Evolutionary conservation across 139 green algal species (phyloP).

Genomic region (Choricystis sp.): DNA sequence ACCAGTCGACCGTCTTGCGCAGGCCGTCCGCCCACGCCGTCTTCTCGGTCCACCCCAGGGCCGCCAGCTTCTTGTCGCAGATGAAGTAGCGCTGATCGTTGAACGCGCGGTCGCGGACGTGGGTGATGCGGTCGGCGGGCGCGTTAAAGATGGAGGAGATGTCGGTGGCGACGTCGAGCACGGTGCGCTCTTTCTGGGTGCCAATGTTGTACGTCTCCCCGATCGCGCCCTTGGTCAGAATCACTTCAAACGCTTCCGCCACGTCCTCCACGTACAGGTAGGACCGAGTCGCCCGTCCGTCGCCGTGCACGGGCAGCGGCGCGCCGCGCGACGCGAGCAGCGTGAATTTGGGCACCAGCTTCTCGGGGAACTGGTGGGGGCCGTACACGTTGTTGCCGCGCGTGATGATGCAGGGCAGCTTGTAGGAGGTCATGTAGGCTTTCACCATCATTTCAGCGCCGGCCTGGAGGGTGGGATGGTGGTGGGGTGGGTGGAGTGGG

Average conservation of each 20-base stretch:
- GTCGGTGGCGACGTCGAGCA: constrained; percentile 66
- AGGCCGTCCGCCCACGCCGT: constrained; percentile 84
- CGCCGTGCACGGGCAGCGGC: constrained; percentile 53
- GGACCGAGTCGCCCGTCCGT: constrained; percentile 21
- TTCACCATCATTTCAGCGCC: constrained; percentile 94
- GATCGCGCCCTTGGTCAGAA: constrained; percentile 50
- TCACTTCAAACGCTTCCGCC: constrained; percentile 68
- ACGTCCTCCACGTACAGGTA: constrained; percentile 93
- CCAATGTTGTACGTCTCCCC: constrained; percentile 96
- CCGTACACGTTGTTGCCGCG: constrained; percentile 99
- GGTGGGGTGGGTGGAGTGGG: no score
- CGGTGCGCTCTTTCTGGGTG: constrained; percentile 76
- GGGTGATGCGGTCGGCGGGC: constrained; percentile 19
- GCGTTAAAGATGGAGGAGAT: constrained; percentile 40
- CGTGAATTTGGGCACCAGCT: constrained; percentile 54
- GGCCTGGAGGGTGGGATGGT: constrained; percentile 20
- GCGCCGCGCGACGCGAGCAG: constrained; percentile 44
- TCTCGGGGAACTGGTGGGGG: constrained; percentile 86
- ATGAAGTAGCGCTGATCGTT: constrained; percentile 93
- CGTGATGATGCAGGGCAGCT: constrained; percentile 85
- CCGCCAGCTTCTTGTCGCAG: constrained; percentile 72
- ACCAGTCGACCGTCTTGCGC: constrained; percentile 86
- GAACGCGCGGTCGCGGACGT: constrained; percentile 65
- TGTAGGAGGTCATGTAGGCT: constrained; percentile 70
- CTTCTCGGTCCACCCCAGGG: constrained; percentile 78